phyloP scores from a whole-genome alignment of 1,139 yeast genomes.

The Pichia sp. region DNA sequence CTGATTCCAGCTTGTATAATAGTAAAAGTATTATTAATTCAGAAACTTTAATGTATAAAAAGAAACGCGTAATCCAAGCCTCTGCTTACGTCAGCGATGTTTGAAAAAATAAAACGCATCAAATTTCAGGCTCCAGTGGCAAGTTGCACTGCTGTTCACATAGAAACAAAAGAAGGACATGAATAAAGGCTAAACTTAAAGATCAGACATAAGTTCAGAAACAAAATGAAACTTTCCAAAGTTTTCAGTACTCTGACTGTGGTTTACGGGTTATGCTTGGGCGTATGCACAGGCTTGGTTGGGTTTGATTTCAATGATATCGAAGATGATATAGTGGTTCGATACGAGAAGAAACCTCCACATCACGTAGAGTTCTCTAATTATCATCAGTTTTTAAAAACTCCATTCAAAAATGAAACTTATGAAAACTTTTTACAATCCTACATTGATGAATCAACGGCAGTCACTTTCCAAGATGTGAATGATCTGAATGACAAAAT shows the following conservation, averaged over 20 bases:
- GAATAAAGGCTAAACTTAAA: too few species aligned
- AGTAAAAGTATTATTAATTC: not conserved
- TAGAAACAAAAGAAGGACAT: not conserved
- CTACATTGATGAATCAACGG: conserved; percentile 31
- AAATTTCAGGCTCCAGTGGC: not conserved
- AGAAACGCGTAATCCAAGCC: not conserved
- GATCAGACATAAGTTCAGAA: too few species aligned
- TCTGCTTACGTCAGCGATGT: not conserved
- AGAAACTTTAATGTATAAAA: too few species aligned
- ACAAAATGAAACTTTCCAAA: not conserved
- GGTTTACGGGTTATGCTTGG: not conserved
- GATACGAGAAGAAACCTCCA: conserved; percentile 28
- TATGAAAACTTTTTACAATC: conserved; percentile 23
- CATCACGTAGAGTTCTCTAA: conserved; percentile 21
- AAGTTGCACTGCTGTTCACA: not conserved
- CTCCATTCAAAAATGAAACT: conserved; percentile 26
- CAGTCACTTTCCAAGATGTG: conserved; percentile 51
- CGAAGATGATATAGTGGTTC: conserved; percentile 16
- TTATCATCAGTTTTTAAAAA: conserved; percentile 29
- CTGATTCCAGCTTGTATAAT: not conserved
- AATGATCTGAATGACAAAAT: conserved; percentile 46
- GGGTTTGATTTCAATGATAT: conserved; percentile 2
- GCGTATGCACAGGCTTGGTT: not conserved
- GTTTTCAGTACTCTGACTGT: not conserved
- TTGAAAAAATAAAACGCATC: not conserved